Evolutionary conservation across 2,329 filamentous ascomycete species (phyloP), one percentile per base, ranked within the genome.

Genomic region (Exophiala dermatitidis): DNA sequence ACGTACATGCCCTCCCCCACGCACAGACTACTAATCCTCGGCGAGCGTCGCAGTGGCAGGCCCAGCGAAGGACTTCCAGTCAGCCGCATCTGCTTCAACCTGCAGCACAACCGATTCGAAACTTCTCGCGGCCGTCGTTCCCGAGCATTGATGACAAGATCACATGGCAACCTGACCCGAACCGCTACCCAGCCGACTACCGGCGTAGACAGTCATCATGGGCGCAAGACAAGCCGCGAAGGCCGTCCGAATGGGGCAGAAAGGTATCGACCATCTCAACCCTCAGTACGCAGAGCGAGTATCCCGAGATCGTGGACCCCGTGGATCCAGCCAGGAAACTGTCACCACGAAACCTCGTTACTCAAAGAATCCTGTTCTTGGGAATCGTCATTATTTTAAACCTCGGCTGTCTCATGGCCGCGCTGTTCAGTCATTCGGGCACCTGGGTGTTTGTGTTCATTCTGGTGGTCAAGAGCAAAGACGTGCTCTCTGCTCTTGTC

Each of bases 391-490:
- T 48, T 26, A 29, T 8, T 29, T 34, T 48, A 5, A 48, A 48
- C 46, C 3, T 38, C 10, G 46, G 32, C n/a, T 48, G 46, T 29
- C 36, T 48, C 9, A 29, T 48, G 31, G 46, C 46, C 5, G 46
- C 46, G 3, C 46, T 48, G n/a, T 36, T 48, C 28, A 37, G 46
- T 12, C n/a, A 38, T 30, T 5, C 26, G 10, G 47, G 47, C 9
- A n/a, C 32, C 30, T 49, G 47, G 47, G 47, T 49, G 7, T 49
- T 49, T 32, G 30, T 49, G 28, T 49, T 49, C 37, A 49, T 49
- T 28, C 47, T 55, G 3, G 29, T 55, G 30, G 46, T 55, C 41
- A 55, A 55, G 36, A 55, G 53, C 44, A 55, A 55, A 38, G 53
- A 55, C 36, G 38, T 55, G 7, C 33, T 55, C 5, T 55, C 53